Base-by-base conservation (phyloP, 345 rosid species). In the Eucalyptus erythrocorys region DNA sequence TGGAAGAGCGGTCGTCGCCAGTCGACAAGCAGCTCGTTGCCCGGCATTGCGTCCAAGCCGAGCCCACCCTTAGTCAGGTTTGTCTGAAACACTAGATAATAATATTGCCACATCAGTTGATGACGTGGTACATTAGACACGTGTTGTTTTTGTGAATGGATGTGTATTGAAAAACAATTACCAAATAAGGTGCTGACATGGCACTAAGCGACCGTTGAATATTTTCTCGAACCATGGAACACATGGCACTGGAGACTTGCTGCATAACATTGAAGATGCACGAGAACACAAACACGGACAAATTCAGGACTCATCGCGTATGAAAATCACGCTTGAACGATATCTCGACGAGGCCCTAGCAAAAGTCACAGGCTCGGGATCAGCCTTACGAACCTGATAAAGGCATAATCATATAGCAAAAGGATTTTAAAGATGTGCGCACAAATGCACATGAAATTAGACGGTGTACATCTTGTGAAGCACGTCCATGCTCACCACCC, bases 221-320 rank as follows among this genome's bases (percentile, higher is more conserved):
- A 57, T 24, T 57, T 57, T 57, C 13, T 57, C 6, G n/a, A 57
- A 57, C 5, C 64, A 57, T 57, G n/a, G 64, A 24, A 57, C n/a
- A 0, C 66, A 11, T 59, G 0, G 66, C 13, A 0, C 66, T 0
- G 32, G 66, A 59, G n/a, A 26, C n/a, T 59, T 26, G 66, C 30
- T 59, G 13, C 66, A 0, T 0, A 27, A 24, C n/a, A 26, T 59
- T 12, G 64, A 57, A 57, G 30, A 57, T 57, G 66, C 66, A 57
- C 7, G 0, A 24, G 66, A 57, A 26, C 13, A 57, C 66, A 57
- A 6, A 22, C 5, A 1, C 0, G 2, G 71, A 9, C 40, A 34
- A 17, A 71, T 37, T 19, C 45, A 37, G 22, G 45, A 11, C 27
- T 61, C 34, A 6, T 61, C 1, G 17, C 8, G 8, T 24, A 71